A percentile compares a stretch with the other conserved stretches of the same genome.
phyloP scores from a whole-genome alignment of 768 basidiomycete species.

The Strobilomyces confusus region DNA sequence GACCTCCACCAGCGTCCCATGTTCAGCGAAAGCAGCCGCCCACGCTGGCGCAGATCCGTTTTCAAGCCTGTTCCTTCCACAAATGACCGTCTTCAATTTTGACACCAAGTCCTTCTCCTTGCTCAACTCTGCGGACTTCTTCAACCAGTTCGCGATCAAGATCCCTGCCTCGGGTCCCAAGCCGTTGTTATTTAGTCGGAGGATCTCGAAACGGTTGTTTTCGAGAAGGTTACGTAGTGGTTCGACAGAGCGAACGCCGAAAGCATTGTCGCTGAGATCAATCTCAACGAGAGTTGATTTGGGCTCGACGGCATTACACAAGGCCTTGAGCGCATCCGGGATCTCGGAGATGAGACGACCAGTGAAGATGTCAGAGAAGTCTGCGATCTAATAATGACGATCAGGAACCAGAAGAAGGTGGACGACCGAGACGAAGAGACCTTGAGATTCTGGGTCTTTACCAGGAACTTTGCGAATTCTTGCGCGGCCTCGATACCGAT shows the following conservation, averaged over 20 bases:
- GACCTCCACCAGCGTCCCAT: slow-evolving; percentile 77
- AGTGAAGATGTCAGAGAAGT: slow-evolving; percentile 98
- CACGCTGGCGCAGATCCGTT: slow-evolving; percentile 80
- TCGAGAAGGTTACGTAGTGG: slow-evolving; percentile 89
- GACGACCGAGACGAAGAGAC: slow-evolving; percentile 33
- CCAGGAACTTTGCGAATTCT: slow-evolving; percentile 77
- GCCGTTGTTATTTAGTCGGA: slow-evolving; percentile 96
- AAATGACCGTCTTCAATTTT: slow-evolving; percentile 77
- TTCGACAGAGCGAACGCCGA: slow-evolving; percentile 91
- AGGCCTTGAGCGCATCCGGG: slow-evolving; percentile 79
- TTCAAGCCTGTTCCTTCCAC: slow-evolving; percentile 95
- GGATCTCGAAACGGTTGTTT: slow-evolving; percentile 70
- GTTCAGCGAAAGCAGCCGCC: slow-evolving; percentile 85
- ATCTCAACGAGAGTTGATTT: slow-evolving; percentile 82
- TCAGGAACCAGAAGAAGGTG: background rate
- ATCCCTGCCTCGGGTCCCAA: slow-evolving; percentile 87
- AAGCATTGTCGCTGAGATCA: slow-evolving; percentile 93
- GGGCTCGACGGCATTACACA: slow-evolving; percentile 82
- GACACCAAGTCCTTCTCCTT: slow-evolving; percentile 63
- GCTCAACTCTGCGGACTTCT: slow-evolving; percentile 66
- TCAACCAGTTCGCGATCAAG: slow-evolving; percentile 80
- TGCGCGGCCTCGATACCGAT: slow-evolving; percentile 87
- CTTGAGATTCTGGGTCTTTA: slow-evolving; percentile 63
- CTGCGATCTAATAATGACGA: slow-evolving; percentile 63
- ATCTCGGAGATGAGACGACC: slow-evolving; percentile 95